Evolutionary conservation across 106 monocot genomes (phyloP).

Genomic region (Dioscorea alata): DNA sequence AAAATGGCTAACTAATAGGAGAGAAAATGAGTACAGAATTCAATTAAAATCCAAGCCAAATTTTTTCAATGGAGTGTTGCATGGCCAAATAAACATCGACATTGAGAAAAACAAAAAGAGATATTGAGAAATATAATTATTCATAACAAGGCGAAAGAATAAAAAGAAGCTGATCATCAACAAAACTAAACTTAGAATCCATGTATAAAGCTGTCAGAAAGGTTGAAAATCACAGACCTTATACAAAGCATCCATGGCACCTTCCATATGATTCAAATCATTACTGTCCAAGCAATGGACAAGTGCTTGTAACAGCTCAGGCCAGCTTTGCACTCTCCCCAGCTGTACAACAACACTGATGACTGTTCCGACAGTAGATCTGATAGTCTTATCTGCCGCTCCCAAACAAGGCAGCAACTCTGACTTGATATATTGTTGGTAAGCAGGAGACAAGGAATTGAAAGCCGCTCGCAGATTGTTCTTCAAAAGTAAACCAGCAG

Average conservation of each 20-base stretch:
- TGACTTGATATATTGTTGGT: constrained; percentile 82
- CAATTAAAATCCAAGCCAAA: no score
- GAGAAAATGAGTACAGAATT: no score
- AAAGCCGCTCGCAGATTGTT: constrained; percentile 70
- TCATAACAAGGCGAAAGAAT: no score
- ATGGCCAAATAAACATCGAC: no score
- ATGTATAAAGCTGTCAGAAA: no score
- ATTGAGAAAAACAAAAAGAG: no score
- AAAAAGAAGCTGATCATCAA: no score
- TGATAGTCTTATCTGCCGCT: constrained; percentile 64
- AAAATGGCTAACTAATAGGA: no score
- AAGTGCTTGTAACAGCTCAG: constrained; percentile 91
- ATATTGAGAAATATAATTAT: no score
- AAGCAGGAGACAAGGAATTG: constrained; percentile 46
- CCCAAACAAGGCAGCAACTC: constrained; percentile 80
- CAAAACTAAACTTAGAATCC: no score
- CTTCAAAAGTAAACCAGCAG: constrained; percentile 92
- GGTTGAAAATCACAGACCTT: constrained; percentile 40
- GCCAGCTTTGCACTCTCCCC: constrained; percentile 63
- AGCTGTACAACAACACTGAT: constrained; percentile 78
- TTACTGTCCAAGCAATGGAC: constrained; percentile 88
- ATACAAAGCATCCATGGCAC: constrained; percentile 93
- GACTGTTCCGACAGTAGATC: constrained; percentile 95
- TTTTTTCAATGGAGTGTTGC: no score
- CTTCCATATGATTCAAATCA: constrained; percentile 92